Evolutionary conservation across 2,329 filamentous ascomycete genomes (phyloP).

Genomic region (Aspergillus neoniger): DNA sequence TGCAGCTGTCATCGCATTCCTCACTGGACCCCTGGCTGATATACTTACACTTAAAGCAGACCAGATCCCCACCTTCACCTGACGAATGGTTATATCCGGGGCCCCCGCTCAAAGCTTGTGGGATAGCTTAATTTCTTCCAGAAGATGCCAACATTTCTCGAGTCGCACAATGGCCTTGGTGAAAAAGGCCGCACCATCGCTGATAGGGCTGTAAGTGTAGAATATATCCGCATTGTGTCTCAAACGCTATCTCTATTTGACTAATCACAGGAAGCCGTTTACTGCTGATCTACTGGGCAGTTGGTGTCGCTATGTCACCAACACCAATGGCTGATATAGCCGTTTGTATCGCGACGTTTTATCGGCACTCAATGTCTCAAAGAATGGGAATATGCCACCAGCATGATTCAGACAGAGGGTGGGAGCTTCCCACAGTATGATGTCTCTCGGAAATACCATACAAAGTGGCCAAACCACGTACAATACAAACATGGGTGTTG

Average conservation of each 20-base stretch:
- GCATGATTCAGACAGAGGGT: too few species aligned
- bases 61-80: too few species aligned
- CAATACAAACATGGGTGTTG: background rate
- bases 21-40: too few species aligned
- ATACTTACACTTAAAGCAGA: too few species aligned
- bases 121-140: background rate
- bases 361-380: background rate
- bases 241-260: background rate
- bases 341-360: slow-evolving; percentile 2
- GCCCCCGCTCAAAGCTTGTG: background rate
- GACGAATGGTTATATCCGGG: too few species aligned
- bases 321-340: background rate
- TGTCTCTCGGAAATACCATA: background rate
- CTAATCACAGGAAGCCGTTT: background rate
- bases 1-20: too few species aligned
- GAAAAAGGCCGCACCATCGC: background rate
- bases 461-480: background rate
- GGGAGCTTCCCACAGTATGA: background rate
- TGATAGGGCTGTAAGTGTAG: background rate
- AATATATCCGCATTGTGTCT: background rate
- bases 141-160: background rate
- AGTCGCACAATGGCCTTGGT: background rate
- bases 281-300: slow-evolving; percentile 1
- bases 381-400: background rate
- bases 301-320: background rate